Base-by-base conservation (phyloP, 257 asterid species). In the Coffea canephora region DNA sequence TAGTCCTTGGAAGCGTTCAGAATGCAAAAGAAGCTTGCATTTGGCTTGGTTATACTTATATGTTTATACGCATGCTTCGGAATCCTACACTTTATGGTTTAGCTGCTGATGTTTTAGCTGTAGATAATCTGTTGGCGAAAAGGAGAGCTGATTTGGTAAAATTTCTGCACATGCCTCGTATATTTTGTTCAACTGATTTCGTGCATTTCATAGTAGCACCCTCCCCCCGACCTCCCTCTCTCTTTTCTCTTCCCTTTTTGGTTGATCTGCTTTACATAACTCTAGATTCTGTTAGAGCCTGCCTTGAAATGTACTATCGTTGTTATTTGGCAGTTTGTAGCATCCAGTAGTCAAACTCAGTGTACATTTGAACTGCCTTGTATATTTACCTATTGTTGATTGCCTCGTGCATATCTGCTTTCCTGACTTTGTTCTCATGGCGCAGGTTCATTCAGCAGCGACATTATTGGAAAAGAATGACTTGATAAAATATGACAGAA, bases 401-500 rank as follows among this genome's bases (percentile, higher is more conserved):
- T 52, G 59, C 59, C 64, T 0, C 2, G 19, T 57, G 64, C 64
- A 57, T 57, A 18, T 74, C 36, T 74, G 11, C 21, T 54, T 74
- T 36, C 12, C 31, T 78, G 78, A 59, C 54, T 73, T 69, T 73
- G 41, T 71, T 77, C 46, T 67, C 48, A 12, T 50, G 50, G 80
- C 59, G 3, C 86, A 86, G 89, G 82, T 86, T 74, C 89, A 86
- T 82, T 84, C 89, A 27, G 89, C 89, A 49, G 89, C 87, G 18
- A 84, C 84, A 61, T 45, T 86, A 66, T 49, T 86, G 87, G 89
- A 86, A 81, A 86, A 84, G 74, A 86, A 86, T 71, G 82, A 82
- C 68, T 73, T 86, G 69, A 79, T 84, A 73, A 86, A 86, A 62
- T 86, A 84, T 71, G 89, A 86, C 76, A 62, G 85, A 59, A 86